Base-by-base conservation (phyloP, 352 stramenopile species). In the Pelagophyceae sp. region DNA sequence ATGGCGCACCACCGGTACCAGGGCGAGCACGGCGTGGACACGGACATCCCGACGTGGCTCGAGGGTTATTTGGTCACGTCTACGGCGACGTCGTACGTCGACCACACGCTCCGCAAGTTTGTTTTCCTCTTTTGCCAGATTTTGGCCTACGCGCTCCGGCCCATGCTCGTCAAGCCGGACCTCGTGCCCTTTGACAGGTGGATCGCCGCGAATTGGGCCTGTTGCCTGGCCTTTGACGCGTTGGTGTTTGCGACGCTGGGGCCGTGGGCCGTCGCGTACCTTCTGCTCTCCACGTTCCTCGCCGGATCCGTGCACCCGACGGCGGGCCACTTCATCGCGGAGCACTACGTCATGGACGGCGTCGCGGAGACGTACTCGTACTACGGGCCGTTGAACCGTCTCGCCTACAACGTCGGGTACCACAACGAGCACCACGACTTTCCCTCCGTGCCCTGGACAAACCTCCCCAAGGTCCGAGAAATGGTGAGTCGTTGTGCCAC, bases 381-480 rank as follows among this genome's bases (percentile, higher is more conserved):
- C 88, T 99, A 99, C 82, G 95, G 95, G 78, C 90, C 91, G 32
- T 86, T 98, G 40, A 99, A 99, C 87, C 92, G 87, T 77, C 82
- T 99, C 65, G 96, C 92, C 63, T 98, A 97, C 82, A 98, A 98
- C 84, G 95, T 99, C 31, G 95, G 95, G 31, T 96, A 97, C 81
- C 95, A 99, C 87, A 98, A 98, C 83, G 94, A 98, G 84, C 95
- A 99, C 85, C 95, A 99, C 82, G 95, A 99, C 84, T 98, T 99
- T 83, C 92, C 94, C 38, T 92, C 91, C 76, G 87, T 98, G 17
- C 85, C 92, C 19, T 91, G 93, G n/a, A 88, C 89, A 72, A 90
- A 89, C 45, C 87, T 99, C 61, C 94, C 95, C 25, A 79, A 94
- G 76, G 87, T 98, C 54, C 86, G 89, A 19, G 86, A 81, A 27